phyloP scores from a whole-genome alignment of 1,284 basidiomycete species.

The Sanghuangporus baumii region DNA sequence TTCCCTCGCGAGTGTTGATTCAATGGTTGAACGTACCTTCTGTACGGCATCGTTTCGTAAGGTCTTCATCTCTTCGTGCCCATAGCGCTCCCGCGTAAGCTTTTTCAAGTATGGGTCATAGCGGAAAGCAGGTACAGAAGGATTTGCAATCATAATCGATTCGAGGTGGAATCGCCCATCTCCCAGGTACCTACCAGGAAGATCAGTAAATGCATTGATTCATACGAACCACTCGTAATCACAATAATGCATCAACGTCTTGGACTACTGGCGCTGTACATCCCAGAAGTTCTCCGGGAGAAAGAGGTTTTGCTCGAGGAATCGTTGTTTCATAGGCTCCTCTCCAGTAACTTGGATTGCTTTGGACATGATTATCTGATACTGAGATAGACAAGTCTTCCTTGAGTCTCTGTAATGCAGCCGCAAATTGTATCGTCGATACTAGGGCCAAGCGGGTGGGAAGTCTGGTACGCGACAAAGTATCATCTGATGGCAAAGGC shows the following conservation, averaged over 20 bases:
- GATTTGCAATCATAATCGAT: constrained; percentile 99
- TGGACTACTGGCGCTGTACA: constrained; percentile 88
- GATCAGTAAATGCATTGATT: constrained; percentile 11
- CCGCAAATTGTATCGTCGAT: constrained; percentile 93
- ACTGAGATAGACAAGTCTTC: constrained; percentile 58
- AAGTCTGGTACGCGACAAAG: constrained; percentile 22
- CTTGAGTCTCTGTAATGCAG: constrained; percentile 82
- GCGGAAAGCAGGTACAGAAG: constrained; percentile 90
- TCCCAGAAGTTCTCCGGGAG: constrained; percentile 94
- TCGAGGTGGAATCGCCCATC: constrained; percentile 98
- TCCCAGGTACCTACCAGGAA: constrained; percentile 78
- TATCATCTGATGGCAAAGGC: not conserved
- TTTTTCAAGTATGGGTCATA: constrained; percentile 99
- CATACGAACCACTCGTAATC: constrained; percentile 27
- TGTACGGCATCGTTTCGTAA: constrained; percentile 76
- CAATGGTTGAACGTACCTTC: constrained; percentile 62
- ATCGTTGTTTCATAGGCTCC: constrained; percentile 77
- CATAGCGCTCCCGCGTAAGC: constrained; percentile 88
- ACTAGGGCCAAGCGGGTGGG: constrained; percentile 82
- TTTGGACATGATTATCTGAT: constrained; percentile 15
- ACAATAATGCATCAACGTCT: constrained; percentile 86
- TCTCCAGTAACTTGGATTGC: constrained; percentile 35
- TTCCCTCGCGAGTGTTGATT: constrained; percentile 5
- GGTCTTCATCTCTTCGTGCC: constrained; percentile 83
- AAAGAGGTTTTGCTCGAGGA: constrained; percentile 90